Conservation (phyloP, 208 protist genomes). For the Novymonas esmeraldas region DNA sequence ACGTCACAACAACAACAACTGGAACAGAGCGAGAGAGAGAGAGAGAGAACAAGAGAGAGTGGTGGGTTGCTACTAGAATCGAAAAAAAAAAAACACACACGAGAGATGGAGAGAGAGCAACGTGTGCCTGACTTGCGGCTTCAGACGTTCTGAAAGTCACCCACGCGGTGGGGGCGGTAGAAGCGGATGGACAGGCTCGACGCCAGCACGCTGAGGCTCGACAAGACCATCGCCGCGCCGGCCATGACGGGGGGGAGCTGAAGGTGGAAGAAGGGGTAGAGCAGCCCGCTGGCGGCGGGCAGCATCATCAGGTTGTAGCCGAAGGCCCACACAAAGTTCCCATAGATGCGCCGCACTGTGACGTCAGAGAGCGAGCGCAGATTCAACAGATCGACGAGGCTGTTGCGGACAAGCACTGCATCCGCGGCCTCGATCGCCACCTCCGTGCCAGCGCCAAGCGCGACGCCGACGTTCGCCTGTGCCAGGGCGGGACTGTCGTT, state of each 20-base stretch:
- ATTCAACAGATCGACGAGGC: conserved; percentile 73
- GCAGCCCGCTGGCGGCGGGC: conserved; percentile 76
- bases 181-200: conserved; percentile 79
- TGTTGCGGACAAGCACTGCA: conserved; percentile 79
- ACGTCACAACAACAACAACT: no score
- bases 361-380: conserved; percentile 60
- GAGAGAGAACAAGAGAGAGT: no score
- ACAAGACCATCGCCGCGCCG: conserved; percentile 80
- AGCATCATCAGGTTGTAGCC: conserved; percentile 90
- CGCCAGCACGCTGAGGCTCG: conserved; percentile 76
- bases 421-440: conserved; percentile 87
- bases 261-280: conserved; percentile 69
- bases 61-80: background rate
- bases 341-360: conserved; percentile 81
- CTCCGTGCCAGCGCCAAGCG: conserved; percentile 85
- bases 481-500: conserved; percentile 90
- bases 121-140: background rate
- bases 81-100: conserved; percentile 11
- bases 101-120: background rate
- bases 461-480: conserved; percentile 88
- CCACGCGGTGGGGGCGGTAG: conserved; percentile 48
- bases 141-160: conserved; percentile 33
- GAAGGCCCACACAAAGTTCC: conserved; percentile 92
- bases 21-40: no score
- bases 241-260: conserved; percentile 75